A percentile compares a stretch with the other conserved stretches of the same genome.
These are phyloP conservation scores for Ascochyta lentis DNA, from an alignment of 2,329 filamentous ascomycete species.

Conservation along the genomic window DNA sequence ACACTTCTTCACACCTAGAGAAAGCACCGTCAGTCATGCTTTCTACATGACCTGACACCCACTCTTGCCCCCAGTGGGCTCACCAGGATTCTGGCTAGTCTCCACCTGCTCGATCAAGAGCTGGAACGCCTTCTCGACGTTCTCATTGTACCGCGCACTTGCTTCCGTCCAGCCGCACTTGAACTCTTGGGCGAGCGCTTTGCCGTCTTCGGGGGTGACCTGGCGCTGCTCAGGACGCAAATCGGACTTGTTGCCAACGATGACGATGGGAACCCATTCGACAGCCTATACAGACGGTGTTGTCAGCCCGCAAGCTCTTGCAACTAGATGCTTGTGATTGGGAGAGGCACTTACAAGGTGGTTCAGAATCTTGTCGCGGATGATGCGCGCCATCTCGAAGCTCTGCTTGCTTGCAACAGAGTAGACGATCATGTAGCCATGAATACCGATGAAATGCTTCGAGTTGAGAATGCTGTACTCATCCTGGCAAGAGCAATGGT, in stretches of 20 bases:
- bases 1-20: not conserved
- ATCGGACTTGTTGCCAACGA: constrained; percentile 98
- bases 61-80: constrained; percentile 75
- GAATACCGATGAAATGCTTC: constrained; percentile 98
- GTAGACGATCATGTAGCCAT: constrained; percentile 98
- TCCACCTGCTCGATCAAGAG: constrained; percentile 94
- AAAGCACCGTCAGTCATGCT: constrained; percentile 26
- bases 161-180: constrained; percentile 95
- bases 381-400: constrained; percentile 97
- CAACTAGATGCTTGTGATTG: not conserved
- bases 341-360: constrained; percentile 72
- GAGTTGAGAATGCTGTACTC: constrained; percentile 98
- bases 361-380: constrained; percentile 96
- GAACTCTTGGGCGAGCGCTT: constrained; percentile 82
- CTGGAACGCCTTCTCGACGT: constrained; percentile 91
- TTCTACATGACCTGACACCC: constrained; percentile 79
- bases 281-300: constrained; percentile 68
- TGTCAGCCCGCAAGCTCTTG: not conserved
- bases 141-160: constrained; percentile 91
- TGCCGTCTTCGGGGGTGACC: constrained; percentile 84
- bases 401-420: constrained; percentile 93
- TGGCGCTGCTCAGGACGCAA: constrained; percentile 91
- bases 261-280: constrained; percentile 88
- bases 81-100: constrained; percentile 87
- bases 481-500: constrained; percentile 64